These are phyloP conservation scores for Capsaspora owczarzaki DNA, from an alignment of 78 protist genomes.

Conservation along the genomic window DNA sequence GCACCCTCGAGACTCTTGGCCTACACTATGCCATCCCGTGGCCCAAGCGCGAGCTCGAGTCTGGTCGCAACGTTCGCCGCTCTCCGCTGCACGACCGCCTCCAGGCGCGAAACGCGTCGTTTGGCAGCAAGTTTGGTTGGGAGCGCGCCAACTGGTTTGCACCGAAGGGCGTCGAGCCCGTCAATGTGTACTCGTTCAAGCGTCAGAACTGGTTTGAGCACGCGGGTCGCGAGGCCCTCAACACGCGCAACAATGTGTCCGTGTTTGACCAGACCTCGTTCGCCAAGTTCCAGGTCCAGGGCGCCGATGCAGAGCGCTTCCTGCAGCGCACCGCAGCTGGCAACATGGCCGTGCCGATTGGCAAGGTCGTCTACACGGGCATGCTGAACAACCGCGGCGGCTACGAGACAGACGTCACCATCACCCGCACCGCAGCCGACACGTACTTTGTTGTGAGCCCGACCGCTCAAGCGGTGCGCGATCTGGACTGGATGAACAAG, in stretches of 20 bases:
- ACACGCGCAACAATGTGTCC: background rate
- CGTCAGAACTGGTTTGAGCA: constrained; percentile 1
- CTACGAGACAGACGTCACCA: constrained; percentile 21
- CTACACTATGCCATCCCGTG: constrained; percentile 21
- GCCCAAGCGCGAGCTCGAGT: constrained; percentile 4
- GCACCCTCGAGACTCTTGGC: constrained; percentile 32
- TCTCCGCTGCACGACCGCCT: constrained; percentile 16
- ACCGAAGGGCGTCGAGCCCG: constrained; percentile 5
- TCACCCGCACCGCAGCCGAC: background rate
- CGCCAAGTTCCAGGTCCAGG: constrained; percentile 36
- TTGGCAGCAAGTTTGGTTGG: background rate
- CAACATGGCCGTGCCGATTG: background rate
- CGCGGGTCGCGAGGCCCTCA: constrained; percentile 4
- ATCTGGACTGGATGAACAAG: background rate
- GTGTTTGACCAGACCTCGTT: constrained; percentile 30
- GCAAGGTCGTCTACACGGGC: constrained; percentile 24
- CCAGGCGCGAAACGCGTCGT: background rate
- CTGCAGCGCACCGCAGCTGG: constrained; percentile 17
- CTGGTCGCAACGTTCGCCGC: background rate
- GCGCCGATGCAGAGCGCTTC: constrained; percentile 15
- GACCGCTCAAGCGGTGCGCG: constrained; percentile 8
- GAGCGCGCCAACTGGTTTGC: constrained; percentile 22
- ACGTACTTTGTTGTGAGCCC: constrained; percentile 11
- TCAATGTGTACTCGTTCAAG: background rate
- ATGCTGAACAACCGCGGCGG: constrained; percentile 18